These are phyloP conservation scores for Alternaria ethzedia DNA, from an alignment of 2,329 filamentous ascomycete species.

Conservation along the genomic window DNA sequence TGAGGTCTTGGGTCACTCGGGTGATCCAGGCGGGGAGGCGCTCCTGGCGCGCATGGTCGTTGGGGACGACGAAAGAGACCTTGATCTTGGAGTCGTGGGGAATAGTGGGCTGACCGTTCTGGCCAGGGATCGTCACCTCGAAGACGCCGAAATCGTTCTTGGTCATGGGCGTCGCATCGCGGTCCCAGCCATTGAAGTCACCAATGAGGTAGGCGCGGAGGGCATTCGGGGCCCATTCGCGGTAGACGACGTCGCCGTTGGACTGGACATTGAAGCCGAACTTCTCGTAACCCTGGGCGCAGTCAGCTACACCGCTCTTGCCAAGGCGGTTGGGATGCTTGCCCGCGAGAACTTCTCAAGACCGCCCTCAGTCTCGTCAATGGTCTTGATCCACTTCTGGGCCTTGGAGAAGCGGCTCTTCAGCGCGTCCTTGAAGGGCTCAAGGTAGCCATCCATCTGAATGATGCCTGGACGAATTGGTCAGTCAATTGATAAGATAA, in stretches of 20 bases:
- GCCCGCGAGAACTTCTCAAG: constrained; percentile 90
- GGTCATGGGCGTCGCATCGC: constrained; percentile 82
- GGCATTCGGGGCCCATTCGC: constrained; percentile 96
- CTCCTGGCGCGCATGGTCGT: constrained; percentile 77
- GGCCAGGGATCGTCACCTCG: constrained; percentile 77
- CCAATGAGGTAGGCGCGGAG: constrained; percentile 84
- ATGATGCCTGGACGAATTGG: constrained; percentile 71
- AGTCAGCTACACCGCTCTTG: constrained; percentile 23
- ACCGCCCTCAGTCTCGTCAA: constrained; percentile 84
- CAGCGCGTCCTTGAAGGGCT: constrained; percentile 80
- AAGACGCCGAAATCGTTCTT: constrained; percentile 87
- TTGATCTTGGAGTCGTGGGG: constrained; percentile 96
- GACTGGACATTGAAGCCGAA: constrained; percentile 84
- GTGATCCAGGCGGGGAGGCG: constrained; percentile 96
- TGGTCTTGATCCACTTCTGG: constrained; percentile 83
- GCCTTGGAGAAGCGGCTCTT: constrained; percentile 78
- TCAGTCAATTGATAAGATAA: constrained; percentile 20
- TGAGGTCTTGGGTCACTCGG: constrained; percentile 91
- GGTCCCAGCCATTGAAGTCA: constrained; percentile 95
- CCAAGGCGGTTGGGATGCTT: constrained; percentile 29
- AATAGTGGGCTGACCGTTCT: constrained; percentile 77
- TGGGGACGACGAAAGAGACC: constrained; percentile 82
- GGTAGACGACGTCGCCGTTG: constrained; percentile 86
- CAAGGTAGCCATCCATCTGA: constrained; percentile 86
- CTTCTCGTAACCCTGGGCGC: constrained; percentile 75